Base-by-base conservation (phyloP, 805 yeast species). In the Wickerhamiella occidentalis region DNA sequence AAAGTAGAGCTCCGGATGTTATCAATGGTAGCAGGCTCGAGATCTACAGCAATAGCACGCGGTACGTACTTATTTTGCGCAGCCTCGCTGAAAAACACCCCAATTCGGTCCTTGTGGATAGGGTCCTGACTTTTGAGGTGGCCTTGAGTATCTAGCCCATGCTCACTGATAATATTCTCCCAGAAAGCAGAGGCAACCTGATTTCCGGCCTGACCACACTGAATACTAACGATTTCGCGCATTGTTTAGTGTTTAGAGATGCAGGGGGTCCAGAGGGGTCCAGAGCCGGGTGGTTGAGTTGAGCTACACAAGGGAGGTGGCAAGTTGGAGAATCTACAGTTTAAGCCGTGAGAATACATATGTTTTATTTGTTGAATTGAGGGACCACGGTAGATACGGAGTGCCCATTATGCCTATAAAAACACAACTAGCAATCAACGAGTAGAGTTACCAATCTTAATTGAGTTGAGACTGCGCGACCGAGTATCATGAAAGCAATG, bases 21-120 rank as follows among this genome's bases (percentile, higher is more conserved):
- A 63, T 87, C 95, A 60, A 87, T 82, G 52, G 95, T 86, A 57
- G 94, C 95, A 40, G 96, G 96, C 69, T 87, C 96, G 64, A 87
- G 76, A 70, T 87, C 96, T 48, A 87, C 92, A 55, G 85, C 77
- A 37, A 87, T 92, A 2, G 95, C 87, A 64, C 96, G 80, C 52
- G 96, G 96, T 54, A 87, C 95, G 69, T 84, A 87, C 67, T 85
- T 86, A 29, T 90, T 84, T 75, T 22, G 29, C 50, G 79, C 75
- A 23, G 95, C 94, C 55, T 87, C 94, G 62, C 82, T 80, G 72
- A 82, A 87, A 68, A 85, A 87, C 51, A 87, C 96, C 61, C 81
- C 80, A 58, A 87, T 72, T 57, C 80, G 78, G 45, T 70, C 71
- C 44, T 63, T 61, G 48, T 62, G 61, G 46, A 54, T 45, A 46